Evolutionary conservation across 2,329 filamentous ascomycete genomes (phyloP), one percentile per base, ranked within the genome.

Genomic region (Mollisia scopiformis): DNA sequence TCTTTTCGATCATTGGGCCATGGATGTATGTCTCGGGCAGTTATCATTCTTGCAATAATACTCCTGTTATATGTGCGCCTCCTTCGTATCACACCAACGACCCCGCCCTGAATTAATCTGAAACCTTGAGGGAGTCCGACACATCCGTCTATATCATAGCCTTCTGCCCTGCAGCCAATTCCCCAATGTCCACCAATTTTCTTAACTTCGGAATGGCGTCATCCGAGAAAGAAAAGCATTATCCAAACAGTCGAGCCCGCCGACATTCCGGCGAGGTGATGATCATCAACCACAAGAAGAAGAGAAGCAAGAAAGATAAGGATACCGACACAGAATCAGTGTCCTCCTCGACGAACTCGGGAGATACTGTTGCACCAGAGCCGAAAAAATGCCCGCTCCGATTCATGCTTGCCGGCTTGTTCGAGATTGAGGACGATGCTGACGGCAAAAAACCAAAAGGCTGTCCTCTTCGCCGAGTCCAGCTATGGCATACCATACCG

Each of bases 401-500:
- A 21, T 69, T 68, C 35, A 64, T 72, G 30, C 43, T 72, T 19
- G 50, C 59, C 14, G 66, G 58, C 10, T 57, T 72, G 61, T 62
- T 72, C 21, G 57, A 71, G 28, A 27, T 61, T 1, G 57, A 66
- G 35, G 51, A 19, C 8, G 59, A 64, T 16, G 46, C 46, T 27
- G 67, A 63, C 1, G 53, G 23, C 4, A 58, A 66, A 16, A 61
- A 55, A 31, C 33, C 47, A 33, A 54, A 57, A 25, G 62, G 56
- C 2, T 73, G 69, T 51, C 66, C 67, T 19, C 54, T 71, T 6
- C 52, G 68, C 23, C 62, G 68, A 51, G 64, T 72, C 27, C 68
- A 71, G 35, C 57, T 71, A 7, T 73, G 66, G 68, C 69, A 72
- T 58, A 68, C 64, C 6, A 66, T 72, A 30, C 69, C 68, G 1